Evolutionary conservation across 441 rosid genomes (phyloP).

Genomic region (Eutrema salsugineum): DNA sequence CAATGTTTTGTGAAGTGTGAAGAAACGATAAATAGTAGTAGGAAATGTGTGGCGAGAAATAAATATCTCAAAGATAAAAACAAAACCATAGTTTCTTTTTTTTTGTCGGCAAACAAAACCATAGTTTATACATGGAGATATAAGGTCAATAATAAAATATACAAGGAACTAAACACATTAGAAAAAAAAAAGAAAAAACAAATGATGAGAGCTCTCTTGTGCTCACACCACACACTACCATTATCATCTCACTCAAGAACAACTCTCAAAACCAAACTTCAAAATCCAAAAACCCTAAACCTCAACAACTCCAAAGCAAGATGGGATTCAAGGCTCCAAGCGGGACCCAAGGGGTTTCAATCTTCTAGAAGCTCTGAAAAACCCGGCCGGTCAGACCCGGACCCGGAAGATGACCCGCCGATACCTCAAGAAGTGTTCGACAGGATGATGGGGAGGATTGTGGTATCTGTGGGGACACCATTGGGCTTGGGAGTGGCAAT

Average conservation of each 20-base stretch:
- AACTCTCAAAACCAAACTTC: conserved; percentile 10
- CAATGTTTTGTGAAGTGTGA: too few species aligned
- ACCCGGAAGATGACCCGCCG: conserved; percentile 43
- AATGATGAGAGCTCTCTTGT: conserved; percentile 44
- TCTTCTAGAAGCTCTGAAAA: conserved; percentile 16
- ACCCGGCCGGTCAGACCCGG: not conserved
- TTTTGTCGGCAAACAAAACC: too few species aligned
- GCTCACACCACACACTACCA: conserved; percentile 23
- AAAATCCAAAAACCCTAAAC: not conserved
- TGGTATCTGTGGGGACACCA: conserved; percentile 58
- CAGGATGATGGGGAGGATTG: conserved; percentile 38
- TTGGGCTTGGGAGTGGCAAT: conserved; percentile 50
- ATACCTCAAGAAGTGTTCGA: conserved; percentile 63
- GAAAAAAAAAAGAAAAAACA: not conserved
- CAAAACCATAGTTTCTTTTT: not conserved
- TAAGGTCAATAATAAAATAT: conserved; percentile 26
- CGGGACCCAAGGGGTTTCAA: conserved; percentile 56
- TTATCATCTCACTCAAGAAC: conserved; percentile 19
- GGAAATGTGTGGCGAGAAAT: conserved; percentile 16
- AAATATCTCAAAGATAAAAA: conserved; percentile 18
- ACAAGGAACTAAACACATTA: not conserved
- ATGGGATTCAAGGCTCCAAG: conserved; percentile 33
- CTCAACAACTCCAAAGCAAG: conserved; percentile 9
- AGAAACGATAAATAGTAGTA: too few species aligned
- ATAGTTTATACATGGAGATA: conserved; percentile 37